Evolutionary conservation across 2,329 filamentous ascomycete species (phyloP), one percentile per base, ranked within the genome.

Genomic region (Xylaria sp.): DNA sequence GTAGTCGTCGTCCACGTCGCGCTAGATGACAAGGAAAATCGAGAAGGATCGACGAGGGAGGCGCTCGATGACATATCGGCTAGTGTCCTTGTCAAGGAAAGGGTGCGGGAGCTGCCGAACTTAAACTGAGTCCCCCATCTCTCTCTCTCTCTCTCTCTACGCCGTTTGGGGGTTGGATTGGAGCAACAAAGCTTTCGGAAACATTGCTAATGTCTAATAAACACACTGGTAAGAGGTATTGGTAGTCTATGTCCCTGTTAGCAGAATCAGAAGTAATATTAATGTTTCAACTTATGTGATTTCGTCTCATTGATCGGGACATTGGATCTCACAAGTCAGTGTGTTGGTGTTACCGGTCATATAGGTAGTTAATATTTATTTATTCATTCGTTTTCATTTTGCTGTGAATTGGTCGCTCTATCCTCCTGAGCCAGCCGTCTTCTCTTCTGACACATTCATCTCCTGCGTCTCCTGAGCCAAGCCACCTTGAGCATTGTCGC

Each of bases 401-500:
- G 7, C 15, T 3, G 4, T 25, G 2, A 21, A 15, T 15, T 4
- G 7, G 1, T n/a, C 14, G 7, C n/a, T 31, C 31, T 63, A 67
- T 35, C 61, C 60, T 42, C 46, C 57, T 2, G 61, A 45, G 23
- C 52, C 33, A 2, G 54, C 14, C 14, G 23, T 43, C 25, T 55
- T 61, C n/a, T 66, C 66, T 6, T 67, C 68, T 14, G 60, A 56
- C 52, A 75, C 65, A 57, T 71, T 62, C 14, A 74, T 56, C 57
- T 71, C 76, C 35, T 73, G 76, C 1, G 79, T 75, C 0, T 72
- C 76, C 1, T 63, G 71, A 19, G 71, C 78, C 52, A 86, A 64
- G 0, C 81, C 83, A 1, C 73, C 73, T 51, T 77, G 77, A 40
- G 77, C 77, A 54, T 84, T 83, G 59, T 78, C 75, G 4, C 76